phyloP scores from a whole-genome alignment of 441 rosid genomes.

The Adansonia madagascariensis region DNA sequence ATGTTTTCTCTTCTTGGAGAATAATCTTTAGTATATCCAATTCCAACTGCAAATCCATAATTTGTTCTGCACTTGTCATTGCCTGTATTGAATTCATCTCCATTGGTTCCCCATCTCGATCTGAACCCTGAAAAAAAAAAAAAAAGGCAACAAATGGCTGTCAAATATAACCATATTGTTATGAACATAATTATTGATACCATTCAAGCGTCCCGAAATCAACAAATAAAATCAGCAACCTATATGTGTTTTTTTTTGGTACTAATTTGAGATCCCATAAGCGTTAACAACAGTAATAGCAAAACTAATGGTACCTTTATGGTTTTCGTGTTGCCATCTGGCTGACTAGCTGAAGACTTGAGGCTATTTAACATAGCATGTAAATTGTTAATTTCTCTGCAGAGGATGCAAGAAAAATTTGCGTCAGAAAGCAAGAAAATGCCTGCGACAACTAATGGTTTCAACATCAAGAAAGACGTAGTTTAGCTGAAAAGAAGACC shows the following conservation, averaged over 20 bases:
- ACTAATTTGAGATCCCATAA: background rate
- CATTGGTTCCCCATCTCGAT: slow-evolving; percentile 37
- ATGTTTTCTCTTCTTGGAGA: slow-evolving; percentile 79
- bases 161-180: background rate
- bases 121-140: slow-evolving; percentile 47
- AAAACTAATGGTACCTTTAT: slow-evolving; percentile 47
- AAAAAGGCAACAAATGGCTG: slow-evolving; percentile 11
- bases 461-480: slow-evolving; percentile 25
- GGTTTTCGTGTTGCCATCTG: slow-evolving; percentile 36
- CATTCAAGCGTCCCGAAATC: background rate
- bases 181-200: background rate
- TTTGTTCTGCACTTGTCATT: slow-evolving; percentile 61
- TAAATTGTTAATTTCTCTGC: slow-evolving; percentile 75
- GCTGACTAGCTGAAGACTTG: slow-evolving; percentile 43
- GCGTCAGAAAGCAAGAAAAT: slow-evolving; percentile 30
- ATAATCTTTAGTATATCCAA: slow-evolving; percentile 80
- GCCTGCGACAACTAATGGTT: slow-evolving; percentile 16
- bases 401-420: slow-evolving; percentile 33
- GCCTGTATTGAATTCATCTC: slow-evolving; percentile 40
- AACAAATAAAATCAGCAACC: background rate
- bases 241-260: background rate
- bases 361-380: slow-evolving; percentile 51
- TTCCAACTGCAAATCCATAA: slow-evolving; percentile 87
- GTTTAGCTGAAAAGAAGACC: slow-evolving; percentile 28
- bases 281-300: background rate